Base-by-base conservation (phyloP, 2,329 filamentous ascomycete species). In the Sarocladiaceae sp. region DNA sequence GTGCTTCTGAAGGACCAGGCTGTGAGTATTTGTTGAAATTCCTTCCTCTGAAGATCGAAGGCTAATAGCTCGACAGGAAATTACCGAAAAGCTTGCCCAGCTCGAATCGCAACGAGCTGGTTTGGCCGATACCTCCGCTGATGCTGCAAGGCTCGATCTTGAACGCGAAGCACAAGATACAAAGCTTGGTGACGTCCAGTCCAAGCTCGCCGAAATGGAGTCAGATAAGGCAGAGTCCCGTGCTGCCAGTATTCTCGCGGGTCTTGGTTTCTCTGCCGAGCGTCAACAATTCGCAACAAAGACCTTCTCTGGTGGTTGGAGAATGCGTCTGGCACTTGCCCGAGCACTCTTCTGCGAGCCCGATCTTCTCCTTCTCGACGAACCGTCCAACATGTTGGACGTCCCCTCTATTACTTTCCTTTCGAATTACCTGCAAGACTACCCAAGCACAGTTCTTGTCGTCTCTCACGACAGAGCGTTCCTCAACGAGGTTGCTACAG, bases 331-430 rank as follows among this genome's bases (percentile, higher is more conserved):
- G 64, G 94, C 94, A 13, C 80, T 99, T 56, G 94, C 94, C 12
- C 80, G 94, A 79, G 94, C 94, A 13, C 82, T 99, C 31, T 99
- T 99, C 77, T 99, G 94, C 74, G 94, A 99, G 69, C 94, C 94
- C 39, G 94, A 99, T 72, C 77, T 99, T 50, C 75, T 99, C 54
- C 80, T 99, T 68, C 90, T 99, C 61, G 94, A 99, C 76, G 94
- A 99, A 84, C 94, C 94, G 74, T 97, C 93, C 52, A 97, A 97
- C 84, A 97, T 97, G 93, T 91, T 99, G 90, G 94, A 97, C 73
- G 94, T 99, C 53, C 94, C 94, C n/a, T 97, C 94, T 22, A 97
- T 99, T 66, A 95, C 94, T 53, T 99, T 97, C 82, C 81, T 99
- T 67, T 88, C 93, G 46, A 93, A 92, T 64, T 99, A 99, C 66